Evolutionary conservation across 768 basidiomycete species (phyloP).

Genomic region (Gymnopilus junonius): DNA sequence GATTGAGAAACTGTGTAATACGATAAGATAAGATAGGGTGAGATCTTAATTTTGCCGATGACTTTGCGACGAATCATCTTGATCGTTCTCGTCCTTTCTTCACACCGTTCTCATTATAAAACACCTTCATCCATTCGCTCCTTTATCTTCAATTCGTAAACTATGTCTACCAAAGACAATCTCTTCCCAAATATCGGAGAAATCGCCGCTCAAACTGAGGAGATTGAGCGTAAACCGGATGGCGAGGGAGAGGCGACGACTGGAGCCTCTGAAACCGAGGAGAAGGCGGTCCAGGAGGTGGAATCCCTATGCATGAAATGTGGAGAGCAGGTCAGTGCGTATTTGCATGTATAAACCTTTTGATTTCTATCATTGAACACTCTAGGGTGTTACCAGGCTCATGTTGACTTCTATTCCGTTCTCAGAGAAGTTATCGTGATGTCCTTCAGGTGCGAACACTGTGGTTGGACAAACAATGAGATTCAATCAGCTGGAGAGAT

Average conservation of each 20-base stretch:
- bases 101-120: background rate
- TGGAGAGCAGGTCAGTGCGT: slow-evolving; percentile 73
- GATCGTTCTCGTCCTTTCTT: background rate
- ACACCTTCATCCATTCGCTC: background rate
- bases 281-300: slow-evolving; percentile 78
- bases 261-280: slow-evolving; percentile 43
- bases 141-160: background rate
- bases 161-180: background rate
- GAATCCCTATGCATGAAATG: slow-evolving; percentile 96
- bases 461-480: slow-evolving; percentile 90
- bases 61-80: background rate
- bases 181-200: slow-evolving; percentile 64
- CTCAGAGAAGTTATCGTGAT: slow-evolving; percentile 93
- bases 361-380: slow-evolving; percentile 9
- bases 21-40: slow-evolving; percentile 1
- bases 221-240: slow-evolving; percentile 43
- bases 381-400: slow-evolving; percentile 85
- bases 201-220: slow-evolving; percentile 44
- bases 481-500: slow-evolving; percentile 89
- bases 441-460: slow-evolving; percentile 96
- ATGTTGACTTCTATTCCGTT: slow-evolving; percentile 94
- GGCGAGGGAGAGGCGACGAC: slow-evolving; percentile 3
- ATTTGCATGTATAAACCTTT: background rate
- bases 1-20: background rate
- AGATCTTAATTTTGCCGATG: background rate